These are phyloP conservation scores for Irineochytrium annulatum DNA, from an alignment of 192 early-diverging fungal species.

Conservation along the genomic window DNA sequence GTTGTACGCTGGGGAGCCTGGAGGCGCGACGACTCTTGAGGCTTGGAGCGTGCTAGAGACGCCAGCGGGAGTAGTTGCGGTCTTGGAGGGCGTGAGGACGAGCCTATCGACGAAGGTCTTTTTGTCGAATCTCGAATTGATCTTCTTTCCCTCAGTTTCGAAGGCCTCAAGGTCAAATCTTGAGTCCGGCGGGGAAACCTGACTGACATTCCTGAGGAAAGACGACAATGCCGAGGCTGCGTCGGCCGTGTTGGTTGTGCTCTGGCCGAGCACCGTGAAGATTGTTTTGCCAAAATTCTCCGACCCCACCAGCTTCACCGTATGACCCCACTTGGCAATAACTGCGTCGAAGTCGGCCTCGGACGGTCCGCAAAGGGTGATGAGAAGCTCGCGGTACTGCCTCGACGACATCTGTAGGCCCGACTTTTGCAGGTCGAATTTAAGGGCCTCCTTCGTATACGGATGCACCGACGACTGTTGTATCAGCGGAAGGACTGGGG, in stretches of 20 bases:
- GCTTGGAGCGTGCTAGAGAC: neutral
- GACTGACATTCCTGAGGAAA: neutral
- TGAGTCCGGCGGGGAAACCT: neutral
- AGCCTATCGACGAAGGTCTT: neutral
- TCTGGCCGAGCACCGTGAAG: neutral
- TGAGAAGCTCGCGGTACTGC: neutral
- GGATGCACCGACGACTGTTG: neutral
- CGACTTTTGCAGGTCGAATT: neutral
- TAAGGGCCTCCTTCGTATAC: neutral
- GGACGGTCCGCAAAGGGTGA: neutral
- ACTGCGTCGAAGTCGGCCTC: neutral
- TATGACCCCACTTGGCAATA: neutral
- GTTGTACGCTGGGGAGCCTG: neutral
- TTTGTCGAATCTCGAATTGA: no score
- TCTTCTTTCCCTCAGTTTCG: neutral
- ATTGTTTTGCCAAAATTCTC: neutral
- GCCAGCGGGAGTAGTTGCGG: neutral
- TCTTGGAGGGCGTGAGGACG: neutral
- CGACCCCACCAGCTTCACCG: neutral
- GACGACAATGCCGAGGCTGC: neutral
- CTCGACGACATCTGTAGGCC: neutral
- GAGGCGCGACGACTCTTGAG: neutral
- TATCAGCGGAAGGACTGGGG: neutral
- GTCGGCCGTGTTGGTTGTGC: neutral
- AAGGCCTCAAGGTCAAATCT: neutral